Evolutionary conservation across 129 eudicot genomes (phyloP), one percentile per base, ranked within the genome.

Genomic region (sunflower (Helianthus annuus)): DNA sequence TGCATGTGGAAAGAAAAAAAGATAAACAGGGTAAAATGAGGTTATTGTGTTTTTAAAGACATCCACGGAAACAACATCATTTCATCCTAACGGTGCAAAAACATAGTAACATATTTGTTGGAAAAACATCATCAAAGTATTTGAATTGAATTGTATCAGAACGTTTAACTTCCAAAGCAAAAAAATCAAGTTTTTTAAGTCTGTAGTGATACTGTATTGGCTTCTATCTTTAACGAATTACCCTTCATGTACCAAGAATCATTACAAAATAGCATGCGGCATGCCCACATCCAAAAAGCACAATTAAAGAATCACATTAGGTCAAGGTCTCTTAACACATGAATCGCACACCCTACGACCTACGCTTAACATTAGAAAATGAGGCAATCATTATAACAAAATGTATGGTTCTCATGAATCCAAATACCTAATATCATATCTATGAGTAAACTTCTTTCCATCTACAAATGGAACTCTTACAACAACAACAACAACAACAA

Each of bases 1-100:
- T 94, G 84, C 83, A 62, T 64, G 59, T 54, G 45, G 7, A 34
- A 60, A 32, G 10, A 58, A 32, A 76, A 76, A 57, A 66, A 74
- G 29, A 78, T 32, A 63, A 59, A 76, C 5, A 58, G 13, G 13
- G 34, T 48, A 67, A 52, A 58, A 22, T 54, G 29, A 75, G 13
- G 7, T 4, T 15, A 63, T 38, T 63, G 3, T 63, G 49, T 1
- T 60, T 60, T 60, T 6, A 10, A 5, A 58, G 15, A 27, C 40
- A 58, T 17, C 40, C 38, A 12, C 64, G 1, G 29, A 24, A 29
- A 60, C 45, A 39, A 6, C 15, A 49, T 49, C n/a, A 49, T 49
- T 49, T 49, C 13, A 49, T 17, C 55, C 1, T n/a, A 49, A 49
- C 6, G 12, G 15, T 13, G 59, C 44, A 48, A 14, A 66, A 48